Evolutionary conservation across 805 yeast genomes (phyloP), one percentile per base, ranked within the genome.

Genomic region (Suhomyces sp.): DNA sequence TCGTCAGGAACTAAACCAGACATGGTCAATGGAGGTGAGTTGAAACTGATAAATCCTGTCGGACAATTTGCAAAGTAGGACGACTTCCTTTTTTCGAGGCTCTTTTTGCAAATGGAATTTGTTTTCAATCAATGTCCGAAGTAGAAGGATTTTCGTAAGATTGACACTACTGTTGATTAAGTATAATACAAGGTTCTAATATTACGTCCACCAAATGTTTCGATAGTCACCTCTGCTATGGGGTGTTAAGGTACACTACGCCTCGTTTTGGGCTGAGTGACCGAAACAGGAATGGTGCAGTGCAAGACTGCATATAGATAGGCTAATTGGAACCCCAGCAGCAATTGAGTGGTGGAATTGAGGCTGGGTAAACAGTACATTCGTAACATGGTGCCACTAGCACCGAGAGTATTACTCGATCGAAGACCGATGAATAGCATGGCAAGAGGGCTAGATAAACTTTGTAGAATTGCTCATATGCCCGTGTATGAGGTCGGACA

Each of bases 1-100:
- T 64, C 64, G 15, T 49, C 57, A 4, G 63, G 63, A 4, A 59
- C 39, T 22, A 54, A 48, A 19, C 54, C 43, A 21, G 53, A 39
- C 53, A 53, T 53, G 27, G 20, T 15, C 22, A n/a, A 22, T 20
- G 25, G 10, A n/a, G 44, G 19, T 41, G 10, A 37, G 22, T 19
- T 19, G 35, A 31, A 37, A 9, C 19, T 9, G 21, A 15, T 15
- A 13, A 35, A 17, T 3, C 20, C 2, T n/a, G 12, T 15, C 40
- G 20, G 40, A 15, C 12, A 35, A 6, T 17, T 35, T 17, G 40
- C 19, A 15, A 19, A 35, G n/a, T 33, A 35, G 20, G n/a, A 15
- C 17, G 12, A 35, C 8, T 35, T 35, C 19, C 17, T 37, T 37
- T 37, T 37, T 37, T 19, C 22, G 17, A 17, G 22, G 10, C 22